Evolutionary conservation across 768 basidiomycete genomes (phyloP).

Genomic region (Termitomyces bulborhizus): DNA sequence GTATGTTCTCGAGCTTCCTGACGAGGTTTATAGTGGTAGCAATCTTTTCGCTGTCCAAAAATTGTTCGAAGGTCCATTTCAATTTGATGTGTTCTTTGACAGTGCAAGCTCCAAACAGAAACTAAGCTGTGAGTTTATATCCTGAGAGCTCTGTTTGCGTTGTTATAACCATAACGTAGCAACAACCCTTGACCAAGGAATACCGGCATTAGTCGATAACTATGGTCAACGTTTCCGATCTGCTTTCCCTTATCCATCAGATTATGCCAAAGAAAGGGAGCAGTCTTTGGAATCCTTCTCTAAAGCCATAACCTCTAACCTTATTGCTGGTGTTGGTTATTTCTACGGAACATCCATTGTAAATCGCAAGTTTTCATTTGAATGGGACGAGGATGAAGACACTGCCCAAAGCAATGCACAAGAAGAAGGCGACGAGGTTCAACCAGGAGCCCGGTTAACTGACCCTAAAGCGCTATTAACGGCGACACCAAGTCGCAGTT

Average conservation of each 20-base stretch:
- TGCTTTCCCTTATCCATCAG: slow-evolving; percentile 62
- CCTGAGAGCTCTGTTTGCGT: neutral
- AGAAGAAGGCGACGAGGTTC: slow-evolving; percentile 31
- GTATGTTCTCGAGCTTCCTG: slow-evolving; percentile 67
- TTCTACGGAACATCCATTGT: slow-evolving; percentile 90
- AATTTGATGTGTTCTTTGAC: slow-evolving; percentile 88
- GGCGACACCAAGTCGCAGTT: slow-evolving; percentile 92
- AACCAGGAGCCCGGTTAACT: slow-evolving; percentile 58
- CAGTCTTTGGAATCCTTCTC: slow-evolving; percentile 65
- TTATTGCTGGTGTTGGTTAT: slow-evolving; percentile 91
- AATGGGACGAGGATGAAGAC: slow-evolving; percentile 77
- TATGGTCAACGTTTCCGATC: slow-evolving; percentile 64
- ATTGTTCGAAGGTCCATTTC: slow-evolving; percentile 75
- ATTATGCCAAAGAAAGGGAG: slow-evolving; percentile 41
- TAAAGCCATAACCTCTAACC: slow-evolving; percentile 83
- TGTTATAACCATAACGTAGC: slow-evolving; percentile 34
- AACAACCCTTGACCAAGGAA: slow-evolving; percentile 56
- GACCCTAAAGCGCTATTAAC: slow-evolving; percentile 77
- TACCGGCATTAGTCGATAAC: slow-evolving; percentile 53
- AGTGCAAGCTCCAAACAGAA: slow-evolving; percentile 61
- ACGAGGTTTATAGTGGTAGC: slow-evolving; percentile 64
- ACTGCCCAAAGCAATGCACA: slow-evolving; percentile 21
- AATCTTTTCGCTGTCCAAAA: slow-evolving; percentile 90
- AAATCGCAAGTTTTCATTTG: slow-evolving; percentile 78
- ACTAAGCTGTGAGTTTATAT: slow-evolving; percentile 48